Conservation (phyloP, 257 asterid genomes). For the Nicotiana sylvestris region DNA sequence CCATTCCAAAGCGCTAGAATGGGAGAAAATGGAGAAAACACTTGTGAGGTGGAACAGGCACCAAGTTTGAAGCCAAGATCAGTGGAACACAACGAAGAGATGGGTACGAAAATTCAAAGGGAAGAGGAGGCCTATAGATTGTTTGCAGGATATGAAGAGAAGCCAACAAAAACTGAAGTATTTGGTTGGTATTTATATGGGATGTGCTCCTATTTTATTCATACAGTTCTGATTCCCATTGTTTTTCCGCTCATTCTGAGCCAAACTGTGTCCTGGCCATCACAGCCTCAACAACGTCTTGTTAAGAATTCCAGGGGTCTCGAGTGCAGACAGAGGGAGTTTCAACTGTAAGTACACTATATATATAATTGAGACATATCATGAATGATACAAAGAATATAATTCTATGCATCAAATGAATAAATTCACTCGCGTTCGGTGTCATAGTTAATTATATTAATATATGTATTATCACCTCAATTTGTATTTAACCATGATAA, state of each 20-base stretch:
- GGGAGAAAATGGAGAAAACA: not conserved
- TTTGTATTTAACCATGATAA: too few relatives aligned
- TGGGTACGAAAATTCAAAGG: conserved; percentile 42
- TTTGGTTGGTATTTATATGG: conserved; percentile 69
- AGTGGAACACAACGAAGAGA: conserved; percentile 8
- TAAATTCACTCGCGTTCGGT: too few relatives aligned
- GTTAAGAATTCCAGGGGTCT: conserved; percentile 43
- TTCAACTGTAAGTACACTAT: conserved; percentile 51
- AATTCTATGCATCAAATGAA: too few relatives aligned
- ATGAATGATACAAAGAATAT: not conserved
- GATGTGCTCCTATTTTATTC: conserved; percentile 69
- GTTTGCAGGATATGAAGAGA: conserved; percentile 43
- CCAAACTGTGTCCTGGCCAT: conserved; percentile 52
- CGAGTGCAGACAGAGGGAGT: conserved; percentile 45
- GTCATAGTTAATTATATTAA: too few relatives aligned
- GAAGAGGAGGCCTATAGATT: conserved; percentile 30
- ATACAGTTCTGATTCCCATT: conserved; percentile 65
- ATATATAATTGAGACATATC: not conserved
- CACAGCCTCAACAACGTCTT: conserved; percentile 59
- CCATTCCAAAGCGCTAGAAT: not conserved
- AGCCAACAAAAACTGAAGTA: conserved; percentile 60
- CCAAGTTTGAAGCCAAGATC: not conserved
- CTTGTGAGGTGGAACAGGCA: not conserved
- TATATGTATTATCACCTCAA: not conserved
- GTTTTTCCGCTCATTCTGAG: conserved; percentile 72